These are phyloP conservation scores for Dendrobium chrysotoxum DNA, from an alignment of 106 monocot species.

Conservation along the genomic window DNA sequence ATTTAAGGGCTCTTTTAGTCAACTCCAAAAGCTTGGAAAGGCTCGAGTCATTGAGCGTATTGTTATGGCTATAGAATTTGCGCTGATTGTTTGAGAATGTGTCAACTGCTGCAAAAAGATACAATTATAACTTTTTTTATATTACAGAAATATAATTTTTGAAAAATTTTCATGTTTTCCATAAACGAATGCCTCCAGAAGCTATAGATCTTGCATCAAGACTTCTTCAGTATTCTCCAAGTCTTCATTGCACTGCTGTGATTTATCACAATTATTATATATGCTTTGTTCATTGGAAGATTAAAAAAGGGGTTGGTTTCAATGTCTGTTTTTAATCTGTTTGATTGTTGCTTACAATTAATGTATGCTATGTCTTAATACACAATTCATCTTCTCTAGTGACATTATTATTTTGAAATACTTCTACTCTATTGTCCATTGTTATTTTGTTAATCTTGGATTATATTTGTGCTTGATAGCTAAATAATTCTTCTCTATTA, in stretches of 20 bases:
- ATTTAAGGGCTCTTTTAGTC: too few relatives aligned
- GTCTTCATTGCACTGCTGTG: conserved; percentile 71
- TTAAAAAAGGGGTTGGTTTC: neutral
- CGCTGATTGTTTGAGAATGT: neutral
- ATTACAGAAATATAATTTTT: neutral
- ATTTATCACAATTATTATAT: conserved; percentile 19
- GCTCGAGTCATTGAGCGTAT: neutral
- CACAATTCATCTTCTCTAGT: too few relatives aligned
- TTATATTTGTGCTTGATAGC: too few relatives aligned
- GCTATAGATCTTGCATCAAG: conserved; percentile 87
- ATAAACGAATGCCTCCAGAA: conserved; percentile 89
- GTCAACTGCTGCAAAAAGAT: neutral
- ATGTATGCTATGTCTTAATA: too few relatives aligned
- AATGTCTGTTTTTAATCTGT: neutral
- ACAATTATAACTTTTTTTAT: neutral
- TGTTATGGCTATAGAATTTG: too few relatives aligned
- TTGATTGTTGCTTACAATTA: too few relatives aligned
- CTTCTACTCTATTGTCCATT: too few relatives aligned
- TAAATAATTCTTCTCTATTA: too few relatives aligned
- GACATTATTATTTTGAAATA: too few relatives aligned
- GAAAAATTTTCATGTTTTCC: conserved; percentile 42
- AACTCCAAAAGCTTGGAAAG: neutral
- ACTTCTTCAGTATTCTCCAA: conserved; percentile 83
- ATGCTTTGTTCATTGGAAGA: neutral
- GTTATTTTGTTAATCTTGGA: too few relatives aligned